A percentile compares a stretch with the other conserved stretches of the same genome.
These are phyloP conservation scores for Saprolegnia parasitica DNA, from an alignment of 352 stramenopile genomes.

Conservation along the genomic window DNA sequence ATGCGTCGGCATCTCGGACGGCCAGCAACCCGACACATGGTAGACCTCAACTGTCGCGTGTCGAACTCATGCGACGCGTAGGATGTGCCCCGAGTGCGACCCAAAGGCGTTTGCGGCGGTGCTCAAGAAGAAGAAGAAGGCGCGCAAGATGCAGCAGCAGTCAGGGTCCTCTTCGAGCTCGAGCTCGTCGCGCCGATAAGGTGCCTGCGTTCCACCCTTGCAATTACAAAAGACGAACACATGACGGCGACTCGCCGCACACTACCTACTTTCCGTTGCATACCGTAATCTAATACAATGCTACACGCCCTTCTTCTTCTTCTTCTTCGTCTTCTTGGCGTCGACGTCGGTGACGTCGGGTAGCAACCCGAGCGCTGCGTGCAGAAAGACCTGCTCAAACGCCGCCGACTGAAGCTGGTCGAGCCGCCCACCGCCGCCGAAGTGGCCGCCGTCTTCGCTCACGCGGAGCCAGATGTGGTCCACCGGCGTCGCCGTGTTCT, in stretches of 20 bases:
- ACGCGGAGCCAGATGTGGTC: slow-evolving; percentile 34
- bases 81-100: slow-evolving; percentile 76
- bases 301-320: not conserved
- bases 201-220: too few relatives aligned
- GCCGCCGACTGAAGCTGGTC: slow-evolving; percentile 74
- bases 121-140: slow-evolving; percentile 83
- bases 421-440: slow-evolving; percentile 63
- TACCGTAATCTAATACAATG: not conserved
- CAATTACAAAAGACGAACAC: too few relatives aligned
- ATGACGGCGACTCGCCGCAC: too few relatives aligned
- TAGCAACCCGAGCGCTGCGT: slow-evolving; percentile 53
- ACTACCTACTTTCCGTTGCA: too few relatives aligned
- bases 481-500: slow-evolving; percentile 34
- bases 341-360: not conserved
- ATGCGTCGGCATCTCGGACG: slow-evolving; percentile 76
- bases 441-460: slow-evolving; percentile 77
- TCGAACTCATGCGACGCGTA: not conserved
- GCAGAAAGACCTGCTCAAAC: slow-evolving; percentile 82
- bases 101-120: slow-evolving; percentile 72
- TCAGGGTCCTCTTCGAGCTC: slow-evolving; percentile 2
- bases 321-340: not conserved
- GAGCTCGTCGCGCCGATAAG: not conserved
- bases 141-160: slow-evolving; percentile 17
- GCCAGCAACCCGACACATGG: slow-evolving; percentile 79
- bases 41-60: not conserved